Percentiles rank a stretch among this genome's conserved stretches.
Evolutionary conservation across 2,329 filamentous ascomycete species (phyloP).

Genomic region (Botrytis fragariae): DNA sequence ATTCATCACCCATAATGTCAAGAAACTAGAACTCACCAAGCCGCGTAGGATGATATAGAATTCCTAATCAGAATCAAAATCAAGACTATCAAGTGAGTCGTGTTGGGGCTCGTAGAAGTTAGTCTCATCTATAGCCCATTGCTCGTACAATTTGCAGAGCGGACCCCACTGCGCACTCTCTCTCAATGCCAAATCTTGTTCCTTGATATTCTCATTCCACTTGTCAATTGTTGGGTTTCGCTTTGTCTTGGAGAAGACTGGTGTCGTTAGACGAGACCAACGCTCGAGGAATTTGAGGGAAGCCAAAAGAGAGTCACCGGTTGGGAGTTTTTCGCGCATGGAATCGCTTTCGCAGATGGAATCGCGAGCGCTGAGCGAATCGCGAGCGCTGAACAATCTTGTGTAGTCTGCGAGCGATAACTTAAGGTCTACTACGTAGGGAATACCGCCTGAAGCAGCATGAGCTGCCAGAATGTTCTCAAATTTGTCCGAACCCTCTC

Average conservation of each 20-base stretch:
- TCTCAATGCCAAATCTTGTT: background rate
- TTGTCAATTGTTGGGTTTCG: background rate
- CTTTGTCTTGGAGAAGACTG: background rate
- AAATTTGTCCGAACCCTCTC: background rate
- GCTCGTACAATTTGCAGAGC: background rate
- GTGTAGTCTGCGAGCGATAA: background rate
- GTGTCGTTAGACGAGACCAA: background rate
- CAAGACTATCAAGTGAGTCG: background rate
- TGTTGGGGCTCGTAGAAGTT: background rate
- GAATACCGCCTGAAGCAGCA: background rate
- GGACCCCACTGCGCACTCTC: background rate
- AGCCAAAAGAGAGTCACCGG: background rate
- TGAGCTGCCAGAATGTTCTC: background rate
- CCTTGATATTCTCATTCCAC: background rate
- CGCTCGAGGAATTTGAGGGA: background rate
- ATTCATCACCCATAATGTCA: background rate
- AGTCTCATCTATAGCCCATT: background rate
- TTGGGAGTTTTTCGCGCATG: background rate
- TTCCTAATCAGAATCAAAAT: background rate
- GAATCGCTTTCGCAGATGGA: background rate
- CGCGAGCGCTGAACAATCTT: background rate
- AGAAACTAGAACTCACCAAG: background rate
- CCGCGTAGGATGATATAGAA: background rate
- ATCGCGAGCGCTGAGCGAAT: background rate
- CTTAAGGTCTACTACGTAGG: background rate